phyloP scores from a whole-genome alignment of 164 flowering plant species.

The Litsea cubeba region DNA sequence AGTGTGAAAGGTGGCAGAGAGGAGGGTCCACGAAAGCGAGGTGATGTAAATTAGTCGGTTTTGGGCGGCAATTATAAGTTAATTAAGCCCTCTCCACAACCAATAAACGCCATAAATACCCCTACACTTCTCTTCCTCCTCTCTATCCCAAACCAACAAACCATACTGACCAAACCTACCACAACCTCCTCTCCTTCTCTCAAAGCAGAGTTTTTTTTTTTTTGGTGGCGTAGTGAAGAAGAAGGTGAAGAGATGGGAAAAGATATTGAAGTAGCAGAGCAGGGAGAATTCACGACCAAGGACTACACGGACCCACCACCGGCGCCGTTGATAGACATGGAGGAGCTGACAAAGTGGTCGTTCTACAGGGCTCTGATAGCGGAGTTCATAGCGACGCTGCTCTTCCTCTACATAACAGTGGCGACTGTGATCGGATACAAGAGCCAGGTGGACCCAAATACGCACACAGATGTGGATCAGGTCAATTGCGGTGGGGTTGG shows the following conservation, averaged over 20 bases:
- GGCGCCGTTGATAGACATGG: constrained; percentile 54
- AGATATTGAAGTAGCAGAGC: constrained; percentile 32
- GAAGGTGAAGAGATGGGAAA: constrained; percentile 33
- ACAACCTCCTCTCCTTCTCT: background rate
- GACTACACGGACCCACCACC: constrained; percentile 97
- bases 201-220: background rate
- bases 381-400: constrained; percentile 77
- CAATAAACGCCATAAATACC: background rate
- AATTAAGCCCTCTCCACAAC: background rate
- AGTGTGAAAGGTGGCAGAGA: background rate
- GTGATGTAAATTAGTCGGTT: background rate
- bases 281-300: constrained; percentile 32
- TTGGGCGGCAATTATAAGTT: background rate
- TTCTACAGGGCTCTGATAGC: constrained; percentile 83
- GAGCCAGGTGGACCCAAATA: constrained; percentile 28
- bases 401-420: constrained; percentile 74
- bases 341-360: constrained; percentile 71
- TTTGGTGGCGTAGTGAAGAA: background rate
- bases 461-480: background rate
- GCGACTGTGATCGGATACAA: constrained; percentile 81
- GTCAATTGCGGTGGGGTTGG: constrained; percentile 70
- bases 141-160: background rate
- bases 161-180: background rate
- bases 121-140: background rate
- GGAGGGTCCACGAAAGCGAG: background rate